These are phyloP conservation scores for Pleurotus cornucopiae DNA, from an alignment of 768 basidiomycete genomes.

Conservation along the genomic window DNA sequence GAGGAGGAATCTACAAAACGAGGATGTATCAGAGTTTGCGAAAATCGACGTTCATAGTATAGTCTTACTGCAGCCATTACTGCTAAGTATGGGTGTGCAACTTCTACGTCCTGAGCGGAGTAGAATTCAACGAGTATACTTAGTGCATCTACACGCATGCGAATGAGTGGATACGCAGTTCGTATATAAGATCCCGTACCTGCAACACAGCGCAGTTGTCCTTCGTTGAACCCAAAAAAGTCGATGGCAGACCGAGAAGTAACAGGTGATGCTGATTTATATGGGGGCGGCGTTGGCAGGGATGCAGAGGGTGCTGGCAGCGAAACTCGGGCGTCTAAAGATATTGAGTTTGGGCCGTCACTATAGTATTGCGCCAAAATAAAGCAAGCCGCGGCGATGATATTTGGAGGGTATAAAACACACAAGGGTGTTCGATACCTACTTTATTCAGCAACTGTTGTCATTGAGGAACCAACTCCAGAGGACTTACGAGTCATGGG, in stretches of 20 bases:
- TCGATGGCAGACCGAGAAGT: constrained; percentile 65
- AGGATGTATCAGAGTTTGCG: not conserved
- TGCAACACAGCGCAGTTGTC: constrained; percentile 54
- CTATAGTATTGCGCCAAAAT: constrained; percentile 68
- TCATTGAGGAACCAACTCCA: constrained; percentile 3
- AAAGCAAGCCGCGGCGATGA: constrained; percentile 76
- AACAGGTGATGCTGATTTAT: constrained; percentile 70
- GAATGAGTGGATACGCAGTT: not conserved
- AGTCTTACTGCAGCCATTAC: constrained; percentile 47
- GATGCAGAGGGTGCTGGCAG: constrained; percentile 69
- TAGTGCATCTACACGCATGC: constrained; percentile 47
- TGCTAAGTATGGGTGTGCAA: constrained; percentile 43
- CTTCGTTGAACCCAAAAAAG: constrained; percentile 58
- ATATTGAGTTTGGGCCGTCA: constrained; percentile 71
- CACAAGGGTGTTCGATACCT: constrained; percentile 82
- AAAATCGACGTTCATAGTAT: not conserved
- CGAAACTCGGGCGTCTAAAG: constrained; percentile 72
- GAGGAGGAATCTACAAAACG: constrained; percentile 42
- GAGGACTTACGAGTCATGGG: constrained; percentile 75
- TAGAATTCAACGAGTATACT: constrained; percentile 73
- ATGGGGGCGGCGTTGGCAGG: constrained; percentile 76
- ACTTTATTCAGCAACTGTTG: constrained; percentile 11
- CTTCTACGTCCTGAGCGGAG: constrained; percentile 50
- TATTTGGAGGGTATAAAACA: constrained; percentile 60
- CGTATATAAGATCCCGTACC: constrained; percentile 34